Conservation (phyloP, 1,139 yeast genomes). For the Protomyces gravidus region DNA sequence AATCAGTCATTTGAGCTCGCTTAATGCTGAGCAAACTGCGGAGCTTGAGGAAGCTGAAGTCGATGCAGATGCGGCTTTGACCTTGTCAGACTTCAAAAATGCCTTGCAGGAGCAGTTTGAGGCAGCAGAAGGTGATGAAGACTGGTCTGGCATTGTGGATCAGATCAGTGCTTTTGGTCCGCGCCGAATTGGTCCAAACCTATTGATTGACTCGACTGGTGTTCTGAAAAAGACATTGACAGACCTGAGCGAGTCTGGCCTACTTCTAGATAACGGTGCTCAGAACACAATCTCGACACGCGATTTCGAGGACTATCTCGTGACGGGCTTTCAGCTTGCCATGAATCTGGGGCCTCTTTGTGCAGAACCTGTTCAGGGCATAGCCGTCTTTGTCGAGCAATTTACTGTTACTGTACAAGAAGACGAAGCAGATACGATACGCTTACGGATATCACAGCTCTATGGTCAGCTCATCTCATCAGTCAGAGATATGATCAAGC, state of each 20-base stretch:
- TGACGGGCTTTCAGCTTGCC: constrained; percentile 83
- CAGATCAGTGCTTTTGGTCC: constrained; percentile 72
- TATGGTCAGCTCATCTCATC: constrained; percentile 71
- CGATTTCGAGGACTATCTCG: constrained; percentile 57
- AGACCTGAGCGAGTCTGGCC: constrained; percentile 8
- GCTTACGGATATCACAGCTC: constrained; percentile 25
- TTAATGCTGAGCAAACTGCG: constrained; percentile 29
- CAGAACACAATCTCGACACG: constrained; percentile 8
- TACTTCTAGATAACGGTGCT: constrained; percentile 32
- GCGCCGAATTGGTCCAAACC: constrained; percentile 68
- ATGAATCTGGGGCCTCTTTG: constrained; percentile 82
- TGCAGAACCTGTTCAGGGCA: constrained; percentile 82
- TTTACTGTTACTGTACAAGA: constrained; percentile 34
- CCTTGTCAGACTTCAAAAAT: neutral
- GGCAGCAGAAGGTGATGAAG: constrained; percentile 30
- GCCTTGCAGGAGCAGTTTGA: neutral
- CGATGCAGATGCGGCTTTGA: constrained; percentile 4
- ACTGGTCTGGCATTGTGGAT: constrained; percentile 36
- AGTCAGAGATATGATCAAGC: constrained; percentile 68
- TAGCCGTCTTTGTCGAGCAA: constrained; percentile 52
- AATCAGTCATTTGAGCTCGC: constrained; percentile 26
- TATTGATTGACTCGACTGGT: constrained; percentile 57
- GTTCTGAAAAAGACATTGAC: constrained; percentile 41
- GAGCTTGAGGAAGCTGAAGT: constrained; percentile 20
- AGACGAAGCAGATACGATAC: constrained; percentile 37